Conservation (phyloP, 805 yeast species). For the Pachysolen tannophilus region DNA sequence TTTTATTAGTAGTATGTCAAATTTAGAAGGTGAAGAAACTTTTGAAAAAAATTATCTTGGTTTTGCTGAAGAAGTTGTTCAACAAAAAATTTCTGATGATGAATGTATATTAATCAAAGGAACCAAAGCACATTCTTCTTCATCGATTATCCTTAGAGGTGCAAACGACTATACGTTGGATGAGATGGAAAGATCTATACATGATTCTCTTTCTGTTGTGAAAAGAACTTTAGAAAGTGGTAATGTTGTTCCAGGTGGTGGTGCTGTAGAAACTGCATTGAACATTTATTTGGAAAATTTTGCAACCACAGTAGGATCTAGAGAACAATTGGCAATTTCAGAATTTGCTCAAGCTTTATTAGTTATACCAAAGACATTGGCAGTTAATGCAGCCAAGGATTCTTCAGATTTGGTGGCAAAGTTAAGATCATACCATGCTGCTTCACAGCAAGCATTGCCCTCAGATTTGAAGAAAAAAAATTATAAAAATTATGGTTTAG, state of each 20-base stretch:
- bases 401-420: slow-evolving; percentile 92
- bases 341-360: slow-evolving; percentile 90
- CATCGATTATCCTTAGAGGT: slow-evolving; percentile 91
- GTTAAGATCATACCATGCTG: slow-evolving; percentile 93
- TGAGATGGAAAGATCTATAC: slow-evolving; percentile 97
- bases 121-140: slow-evolving; percentile 82
- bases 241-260: slow-evolving; percentile 96
- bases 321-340: slow-evolving; percentile 97
- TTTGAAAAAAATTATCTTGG: slow-evolving; percentile 84
- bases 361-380: slow-evolving; percentile 92
- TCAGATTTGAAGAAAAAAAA: slow-evolving; percentile 79
- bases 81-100: slow-evolving; percentile 88
- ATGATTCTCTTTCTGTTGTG: slow-evolving; percentile 89
- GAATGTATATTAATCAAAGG: slow-evolving; percentile 92
- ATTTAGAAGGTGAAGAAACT: slow-evolving; percentile 92
- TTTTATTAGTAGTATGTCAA: slow-evolving; percentile 75
- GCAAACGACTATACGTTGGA: slow-evolving; percentile 92
- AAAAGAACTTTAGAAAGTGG: slow-evolving; percentile 95
- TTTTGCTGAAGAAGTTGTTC: slow-evolving; percentile 82
- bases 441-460: slow-evolving; percentile 78
- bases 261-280: slow-evolving; percentile 96
- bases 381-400: slow-evolving; percentile 97
- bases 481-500: slow-evolving; percentile 89
- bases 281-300: slow-evolving; percentile 92
- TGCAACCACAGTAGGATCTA: slow-evolving; percentile 95